Evolutionary conservation across 139 green algal species (phyloP).

Genomic region (Chlorella sp.): DNA sequence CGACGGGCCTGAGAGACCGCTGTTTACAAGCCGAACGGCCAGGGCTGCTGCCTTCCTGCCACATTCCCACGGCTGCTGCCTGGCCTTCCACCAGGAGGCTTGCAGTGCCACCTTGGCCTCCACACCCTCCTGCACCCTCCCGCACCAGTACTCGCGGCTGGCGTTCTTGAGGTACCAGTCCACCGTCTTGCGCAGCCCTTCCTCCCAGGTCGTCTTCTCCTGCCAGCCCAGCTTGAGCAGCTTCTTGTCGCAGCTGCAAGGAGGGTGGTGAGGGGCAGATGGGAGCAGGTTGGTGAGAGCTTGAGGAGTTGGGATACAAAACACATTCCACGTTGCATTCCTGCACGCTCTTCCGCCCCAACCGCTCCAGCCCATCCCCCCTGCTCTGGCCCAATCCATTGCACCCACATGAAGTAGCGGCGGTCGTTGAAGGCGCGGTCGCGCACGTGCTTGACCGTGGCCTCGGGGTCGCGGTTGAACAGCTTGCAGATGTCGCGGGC

Average conservation of each 20-base stretch:
- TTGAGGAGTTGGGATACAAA: not conserved
- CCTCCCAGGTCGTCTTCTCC: slow-evolving; percentile 87
- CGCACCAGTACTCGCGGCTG: slow-evolving; percentile 78
- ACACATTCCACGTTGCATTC: not conserved
- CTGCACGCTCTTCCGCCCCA: no score
- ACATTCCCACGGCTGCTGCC: no score
- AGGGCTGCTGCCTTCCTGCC: no score
- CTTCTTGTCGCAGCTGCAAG: slow-evolving; percentile 90
- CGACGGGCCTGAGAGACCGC: no score
- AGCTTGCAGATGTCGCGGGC: slow-evolving; percentile 65
- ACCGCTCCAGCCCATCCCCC: not conserved
- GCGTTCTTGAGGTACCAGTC: no score
- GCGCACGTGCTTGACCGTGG: slow-evolving; percentile 60
- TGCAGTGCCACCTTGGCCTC: no score
- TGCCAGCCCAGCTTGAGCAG: slow-evolving; percentile 90
- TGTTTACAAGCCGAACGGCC: no score
- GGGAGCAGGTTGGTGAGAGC: not conserved
- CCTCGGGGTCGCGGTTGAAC: slow-evolving; percentile 62
- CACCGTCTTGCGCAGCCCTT: slow-evolving; percentile 90
- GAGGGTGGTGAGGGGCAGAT: not conserved
- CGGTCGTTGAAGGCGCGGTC: slow-evolving; percentile 92
- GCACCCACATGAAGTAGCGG: slow-evolving; percentile 39
- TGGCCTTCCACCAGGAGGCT: no score
- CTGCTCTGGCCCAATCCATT: not conserved
- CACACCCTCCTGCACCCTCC: no score